Evolutionary conservation across 1,139 yeast genomes (phyloP).

Genomic region (Candida anutae): DNA sequence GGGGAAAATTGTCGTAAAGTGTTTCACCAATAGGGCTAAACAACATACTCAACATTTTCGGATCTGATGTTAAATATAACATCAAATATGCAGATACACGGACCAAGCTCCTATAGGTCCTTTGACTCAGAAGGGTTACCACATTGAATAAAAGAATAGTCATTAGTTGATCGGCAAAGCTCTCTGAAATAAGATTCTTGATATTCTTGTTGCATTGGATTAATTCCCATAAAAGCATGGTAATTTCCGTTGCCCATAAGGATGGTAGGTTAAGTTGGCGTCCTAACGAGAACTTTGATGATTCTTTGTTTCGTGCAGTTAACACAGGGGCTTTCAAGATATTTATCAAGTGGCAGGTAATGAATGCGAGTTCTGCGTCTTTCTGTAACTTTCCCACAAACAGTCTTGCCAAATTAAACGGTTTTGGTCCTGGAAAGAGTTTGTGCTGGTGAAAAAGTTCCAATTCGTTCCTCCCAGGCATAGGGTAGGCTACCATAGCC

Average conservation of each 20-base stretch:
- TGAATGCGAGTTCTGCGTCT: conserved; percentile 43
- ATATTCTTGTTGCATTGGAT: conserved; percentile 61
- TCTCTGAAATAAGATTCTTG: conserved; percentile 38
- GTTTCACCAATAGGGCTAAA: conserved; percentile 32
- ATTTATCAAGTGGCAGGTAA: conserved; percentile 39
- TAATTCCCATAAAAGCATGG: conserved; percentile 69
- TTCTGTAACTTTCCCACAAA: conserved; percentile 48
- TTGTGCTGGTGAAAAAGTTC: conserved; percentile 30
- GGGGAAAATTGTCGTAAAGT: conserved; percentile 42
- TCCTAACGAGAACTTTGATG: conserved; percentile 11
- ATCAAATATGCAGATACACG: conserved; percentile 55
- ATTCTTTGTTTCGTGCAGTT: conserved; percentile 10
- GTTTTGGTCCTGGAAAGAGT: conserved; percentile 16
- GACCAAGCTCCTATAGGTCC: conserved; percentile 39
- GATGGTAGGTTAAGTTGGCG: conserved; percentile 24
- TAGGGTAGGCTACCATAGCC: conserved; percentile 55
- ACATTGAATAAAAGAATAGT: conserved; percentile 52
- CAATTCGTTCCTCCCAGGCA: conserved; percentile 43
- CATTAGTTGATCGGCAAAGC: conserved; percentile 47
- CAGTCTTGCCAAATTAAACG: conserved; percentile 42
- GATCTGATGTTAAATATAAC: conserved; percentile 52
- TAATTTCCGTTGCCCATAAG: conserved; percentile 46
- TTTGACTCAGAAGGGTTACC: conserved; percentile 28
- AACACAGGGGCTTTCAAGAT: conserved; percentile 40
- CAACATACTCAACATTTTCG: conserved; percentile 27